Evolutionary conservation across 2,329 filamentous ascomycete species (phyloP).

Genomic region (Pleurostoma richardsiae): DNA sequence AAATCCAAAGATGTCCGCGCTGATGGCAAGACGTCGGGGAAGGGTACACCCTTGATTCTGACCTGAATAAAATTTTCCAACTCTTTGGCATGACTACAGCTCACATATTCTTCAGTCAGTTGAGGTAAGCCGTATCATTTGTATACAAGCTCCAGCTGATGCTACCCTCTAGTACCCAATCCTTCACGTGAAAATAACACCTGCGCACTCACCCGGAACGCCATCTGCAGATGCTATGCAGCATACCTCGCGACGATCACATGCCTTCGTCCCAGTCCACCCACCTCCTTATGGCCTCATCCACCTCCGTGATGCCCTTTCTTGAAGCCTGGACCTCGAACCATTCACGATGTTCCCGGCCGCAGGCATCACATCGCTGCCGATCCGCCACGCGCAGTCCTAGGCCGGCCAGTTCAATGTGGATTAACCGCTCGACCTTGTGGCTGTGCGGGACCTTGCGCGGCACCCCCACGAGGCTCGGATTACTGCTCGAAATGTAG

Average conservation of each 20-base stretch:
- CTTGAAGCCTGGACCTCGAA: slow-evolving; percentile 66
- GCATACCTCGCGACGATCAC: background rate
- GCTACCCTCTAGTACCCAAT: too few relatives aligned
- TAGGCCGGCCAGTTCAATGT: slow-evolving; percentile 74
- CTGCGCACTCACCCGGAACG: too few relatives aligned
- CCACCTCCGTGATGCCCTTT: slow-evolving; percentile 32
- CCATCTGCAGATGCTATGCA: too few relatives aligned
- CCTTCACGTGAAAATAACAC: too few relatives aligned
- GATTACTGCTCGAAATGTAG: slow-evolving; percentile 50
- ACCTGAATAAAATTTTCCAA: too few relatives aligned
- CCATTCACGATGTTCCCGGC: slow-evolving; percentile 87
- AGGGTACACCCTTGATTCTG: too few relatives aligned
- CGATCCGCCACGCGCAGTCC: slow-evolving; percentile 46
- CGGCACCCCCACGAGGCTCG: slow-evolving; percentile 29
- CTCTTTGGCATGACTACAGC: too few relatives aligned
- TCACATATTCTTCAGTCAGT: too few relatives aligned
- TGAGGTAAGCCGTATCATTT: too few relatives aligned
- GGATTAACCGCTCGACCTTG: slow-evolving; percentile 83
- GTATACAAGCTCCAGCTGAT: too few relatives aligned
- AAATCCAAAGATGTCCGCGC: too few relatives aligned
- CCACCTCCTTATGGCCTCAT: slow-evolving; percentile 75
- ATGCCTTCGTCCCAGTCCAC: slow-evolving; percentile 69
- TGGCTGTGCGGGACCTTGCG: slow-evolving; percentile 80
- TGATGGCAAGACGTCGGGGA: too few relatives aligned
- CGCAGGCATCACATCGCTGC: slow-evolving; percentile 68